Evolutionary conservation across 2,329 filamentous ascomycete genomes (phyloP).

Genomic region (Magnaporthiopsis poae): DNA sequence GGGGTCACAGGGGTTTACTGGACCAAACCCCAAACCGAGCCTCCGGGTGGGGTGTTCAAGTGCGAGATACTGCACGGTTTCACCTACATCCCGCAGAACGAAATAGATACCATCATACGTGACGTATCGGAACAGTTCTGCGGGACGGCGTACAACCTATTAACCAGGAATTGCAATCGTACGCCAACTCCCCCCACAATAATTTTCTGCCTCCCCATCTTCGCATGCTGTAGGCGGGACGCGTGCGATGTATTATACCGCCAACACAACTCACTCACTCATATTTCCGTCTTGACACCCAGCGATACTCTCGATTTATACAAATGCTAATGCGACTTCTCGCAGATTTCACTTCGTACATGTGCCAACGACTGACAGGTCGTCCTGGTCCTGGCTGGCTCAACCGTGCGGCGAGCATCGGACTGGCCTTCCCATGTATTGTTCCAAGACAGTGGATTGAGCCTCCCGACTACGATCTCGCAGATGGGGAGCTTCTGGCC

Average conservation of each 20-base stretch:
- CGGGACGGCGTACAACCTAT: slow-evolving; percentile 68
- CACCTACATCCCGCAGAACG: slow-evolving; percentile 56
- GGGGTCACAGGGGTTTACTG: slow-evolving; percentile 72
- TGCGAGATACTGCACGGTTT: slow-evolving; percentile 70
- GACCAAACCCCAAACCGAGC: slow-evolving; percentile 62
- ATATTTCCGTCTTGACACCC: background rate
- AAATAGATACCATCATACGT: slow-evolving; percentile 62
- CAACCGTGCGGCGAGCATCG: slow-evolving; percentile 75
- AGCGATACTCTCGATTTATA: background rate
- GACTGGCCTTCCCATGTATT: slow-evolving; percentile 69
- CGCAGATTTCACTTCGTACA: slow-evolving; percentile 62
- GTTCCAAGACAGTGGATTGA: slow-evolving; percentile 75
- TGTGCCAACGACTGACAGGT: slow-evolving; percentile 64
- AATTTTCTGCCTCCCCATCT: no score
- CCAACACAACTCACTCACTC: no score
- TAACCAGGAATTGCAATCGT: slow-evolving; percentile 76
- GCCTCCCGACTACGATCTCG: slow-evolving; percentile 64
- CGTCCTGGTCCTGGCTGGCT: slow-evolving; percentile 63
- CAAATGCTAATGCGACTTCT: background rate
- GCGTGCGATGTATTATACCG: no score
- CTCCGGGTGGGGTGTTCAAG: slow-evolving; percentile 68
- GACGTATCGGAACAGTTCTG: slow-evolving; percentile 62
- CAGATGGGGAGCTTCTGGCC: slow-evolving; percentile 59
- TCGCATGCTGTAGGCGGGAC: no score
- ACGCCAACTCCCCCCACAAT: background rate